These are phyloP conservation scores for Amanita pallidorosea DNA, from an alignment of 768 basidiomycete genomes.

Conservation along the genomic window DNA sequence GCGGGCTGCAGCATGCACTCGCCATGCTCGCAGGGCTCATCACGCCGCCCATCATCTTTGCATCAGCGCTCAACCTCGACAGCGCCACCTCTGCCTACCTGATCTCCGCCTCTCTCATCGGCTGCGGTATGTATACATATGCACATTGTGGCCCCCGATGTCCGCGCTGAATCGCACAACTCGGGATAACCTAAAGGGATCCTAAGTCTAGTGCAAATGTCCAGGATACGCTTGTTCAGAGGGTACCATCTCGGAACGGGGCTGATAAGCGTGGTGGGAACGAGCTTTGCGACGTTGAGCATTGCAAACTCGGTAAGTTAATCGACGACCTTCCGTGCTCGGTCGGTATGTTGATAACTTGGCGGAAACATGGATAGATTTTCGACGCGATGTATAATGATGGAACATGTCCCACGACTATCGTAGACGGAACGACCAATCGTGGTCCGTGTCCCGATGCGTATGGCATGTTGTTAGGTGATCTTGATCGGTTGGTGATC, in stretches of 20 bases:
- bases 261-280: slow-evolving; percentile 71
- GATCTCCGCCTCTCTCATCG: slow-evolving; percentile 73
- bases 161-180: not conserved
- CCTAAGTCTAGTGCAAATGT: slow-evolving; percentile 72
- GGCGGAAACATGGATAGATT: slow-evolving; percentile 28
- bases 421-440: slow-evolving; percentile 47
- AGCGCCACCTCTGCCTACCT: slow-evolving; percentile 55
- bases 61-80: slow-evolving; percentile 50
- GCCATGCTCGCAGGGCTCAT: slow-evolving; percentile 80
- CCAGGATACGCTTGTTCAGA: slow-evolving; percentile 45
- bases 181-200: slow-evolving; percentile 37
- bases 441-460: slow-evolving; percentile 66
- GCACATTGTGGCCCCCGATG: not conserved
- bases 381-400: slow-evolving; percentile 70
- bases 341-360: not conserved
- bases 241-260: slow-evolving; percentile 74
- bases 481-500: slow-evolving; percentile 4
- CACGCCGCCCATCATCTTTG: slow-evolving; percentile 76
- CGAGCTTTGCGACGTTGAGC: slow-evolving; percentile 69
- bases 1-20: slow-evolving; percentile 66
- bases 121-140: slow-evolving; percentile 46
- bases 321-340: not conserved
- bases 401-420: slow-evolving; percentile 61
- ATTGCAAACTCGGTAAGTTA: slow-evolving; percentile 53
- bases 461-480: slow-evolving; percentile 69